Conservation (phyloP, 2,329 filamentous ascomycete genomes). For the Trichoderma sp. region DNA sequence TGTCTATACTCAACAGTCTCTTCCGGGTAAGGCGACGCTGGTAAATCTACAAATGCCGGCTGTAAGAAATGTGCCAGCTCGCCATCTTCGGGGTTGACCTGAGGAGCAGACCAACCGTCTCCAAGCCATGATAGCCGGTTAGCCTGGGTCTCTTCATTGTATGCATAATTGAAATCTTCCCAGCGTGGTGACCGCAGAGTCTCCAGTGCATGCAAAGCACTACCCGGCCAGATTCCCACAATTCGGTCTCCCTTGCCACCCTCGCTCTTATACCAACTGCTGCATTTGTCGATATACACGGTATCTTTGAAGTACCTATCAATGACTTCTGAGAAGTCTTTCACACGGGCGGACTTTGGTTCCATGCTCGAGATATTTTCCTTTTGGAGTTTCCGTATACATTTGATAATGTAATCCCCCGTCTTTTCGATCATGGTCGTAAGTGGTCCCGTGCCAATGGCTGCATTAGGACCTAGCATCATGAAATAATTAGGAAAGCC, state of each 20-base stretch:
- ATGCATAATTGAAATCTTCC: not conserved
- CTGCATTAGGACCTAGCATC: too few relatives aligned
- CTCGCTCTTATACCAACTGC: constrained; percentile 62
- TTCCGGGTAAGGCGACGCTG: too few relatives aligned
- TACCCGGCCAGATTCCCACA: constrained; percentile 68
- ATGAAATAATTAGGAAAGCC: constrained; percentile 37
- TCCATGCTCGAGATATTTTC: constrained; percentile 42
- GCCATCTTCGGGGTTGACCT: too few relatives aligned
- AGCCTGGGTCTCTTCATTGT: not conserved
- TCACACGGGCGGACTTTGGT: constrained; percentile 44
- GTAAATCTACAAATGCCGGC: too few relatives aligned
- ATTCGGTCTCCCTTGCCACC: constrained; percentile 60
- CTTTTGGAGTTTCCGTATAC: too few relatives aligned
- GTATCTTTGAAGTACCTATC: constrained; percentile 30
- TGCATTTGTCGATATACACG: constrained; percentile 60
- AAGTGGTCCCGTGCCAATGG: too few relatives aligned
- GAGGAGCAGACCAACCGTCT: not conserved
- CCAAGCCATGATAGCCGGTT: not conserved
- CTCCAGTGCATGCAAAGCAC: constrained; percentile 59
- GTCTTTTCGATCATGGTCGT: too few relatives aligned
- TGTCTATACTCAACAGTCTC: too few relatives aligned
- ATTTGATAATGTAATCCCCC: too few relatives aligned
- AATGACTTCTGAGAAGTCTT: constrained; percentile 47
- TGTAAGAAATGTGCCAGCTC: too few relatives aligned
- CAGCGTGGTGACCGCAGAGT: constrained; percentile 46